These are phyloP conservation scores for Fusarium concolor DNA, from an alignment of 2,329 filamentous ascomycete species.

Conservation along the genomic window DNA sequence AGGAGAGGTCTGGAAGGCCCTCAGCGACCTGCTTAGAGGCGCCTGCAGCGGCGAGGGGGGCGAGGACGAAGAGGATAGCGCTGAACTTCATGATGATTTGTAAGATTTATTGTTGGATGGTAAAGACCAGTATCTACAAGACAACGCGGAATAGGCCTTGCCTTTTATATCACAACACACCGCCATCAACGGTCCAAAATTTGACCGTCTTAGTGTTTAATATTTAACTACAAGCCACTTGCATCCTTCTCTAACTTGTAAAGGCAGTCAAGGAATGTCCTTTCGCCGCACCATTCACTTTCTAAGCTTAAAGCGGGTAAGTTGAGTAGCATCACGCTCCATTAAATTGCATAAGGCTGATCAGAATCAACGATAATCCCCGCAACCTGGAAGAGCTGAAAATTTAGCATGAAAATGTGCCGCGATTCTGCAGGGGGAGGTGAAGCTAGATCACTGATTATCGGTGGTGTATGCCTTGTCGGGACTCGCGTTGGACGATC, in stretches of 20 bases:
- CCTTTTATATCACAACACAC: slow-evolving; percentile 11
- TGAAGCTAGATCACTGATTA: background rate
- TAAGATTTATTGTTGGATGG: background rate
- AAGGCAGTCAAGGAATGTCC: background rate
- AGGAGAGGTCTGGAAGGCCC: slow-evolving; percentile 22
- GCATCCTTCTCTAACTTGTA: background rate
- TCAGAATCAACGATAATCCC: background rate
- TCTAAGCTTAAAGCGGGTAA: slow-evolving; percentile 3
- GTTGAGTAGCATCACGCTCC: background rate
- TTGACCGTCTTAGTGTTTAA: background rate
- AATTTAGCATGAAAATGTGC: slow-evolving; percentile 5
- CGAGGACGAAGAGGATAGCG: slow-evolving; percentile 6
- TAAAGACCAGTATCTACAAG: rapidly evolving
- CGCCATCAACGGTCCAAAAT: slow-evolving; percentile 7
- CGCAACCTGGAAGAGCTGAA: slow-evolving; percentile 17
- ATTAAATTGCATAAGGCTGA: slow-evolving; percentile 26
- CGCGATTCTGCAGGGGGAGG: background rate
- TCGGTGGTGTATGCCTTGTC: background rate
- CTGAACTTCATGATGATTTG: slow-evolving; percentile 23
- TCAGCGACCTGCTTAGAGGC: slow-evolving; percentile 10
- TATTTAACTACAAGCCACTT: background rate
- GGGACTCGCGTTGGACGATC: background rate
- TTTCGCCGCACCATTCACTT: background rate
- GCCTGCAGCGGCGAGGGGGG: slow-evolving; percentile 14
- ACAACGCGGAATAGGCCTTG: rapidly evolving